A percentile compares a stretch with the other conserved stretches of the same genome.
phyloP scores from a whole-genome alignment of 805 yeast species.

The Starmera dryadoides region DNA sequence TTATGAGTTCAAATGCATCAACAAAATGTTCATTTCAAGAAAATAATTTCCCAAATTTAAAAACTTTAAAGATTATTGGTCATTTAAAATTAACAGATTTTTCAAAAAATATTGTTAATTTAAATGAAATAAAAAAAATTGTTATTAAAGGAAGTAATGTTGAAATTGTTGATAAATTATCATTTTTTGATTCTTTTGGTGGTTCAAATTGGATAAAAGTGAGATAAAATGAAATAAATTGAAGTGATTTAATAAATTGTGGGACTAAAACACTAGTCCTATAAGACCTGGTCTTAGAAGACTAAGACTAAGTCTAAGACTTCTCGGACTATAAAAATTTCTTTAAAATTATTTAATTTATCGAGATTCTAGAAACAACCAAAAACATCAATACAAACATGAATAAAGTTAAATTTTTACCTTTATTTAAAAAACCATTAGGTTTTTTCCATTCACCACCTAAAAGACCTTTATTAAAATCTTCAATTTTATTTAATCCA shows the following conservation, averaged over 20 bases:
- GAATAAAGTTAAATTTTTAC: too few species aligned
- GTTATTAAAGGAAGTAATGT: slow-evolving; percentile 5
- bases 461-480: slow-evolving; percentile 1
- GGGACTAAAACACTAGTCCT: too few species aligned
- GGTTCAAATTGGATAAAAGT: not conserved
- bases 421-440: too few species aligned
- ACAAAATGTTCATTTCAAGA: slow-evolving; percentile 1
- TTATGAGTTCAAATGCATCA: slow-evolving; percentile 1
- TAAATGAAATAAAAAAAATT: not conserved
- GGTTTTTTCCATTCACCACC: not conserved
- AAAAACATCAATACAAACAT: too few species aligned
- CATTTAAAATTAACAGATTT: slow-evolving; percentile 5
- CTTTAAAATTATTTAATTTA: too few species aligned
- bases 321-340: too few species aligned
- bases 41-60: slow-evolving; percentile 4
- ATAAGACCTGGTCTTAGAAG: too few species aligned
- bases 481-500: slow-evolving; percentile 7
- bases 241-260: too few species aligned
- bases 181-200: not conserved
- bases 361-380: too few species aligned
- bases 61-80: slow-evolving; percentile 8
- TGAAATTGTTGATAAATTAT: slow-evolving; percentile 2
- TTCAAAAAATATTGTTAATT: not conserved
- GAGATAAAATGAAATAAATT: not conserved
- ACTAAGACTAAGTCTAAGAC: too few species aligned